Evolutionary conservation across 2,329 filamentous ascomycete genomes (phyloP).

Genomic region (Drechmeria coniospora): DNA sequence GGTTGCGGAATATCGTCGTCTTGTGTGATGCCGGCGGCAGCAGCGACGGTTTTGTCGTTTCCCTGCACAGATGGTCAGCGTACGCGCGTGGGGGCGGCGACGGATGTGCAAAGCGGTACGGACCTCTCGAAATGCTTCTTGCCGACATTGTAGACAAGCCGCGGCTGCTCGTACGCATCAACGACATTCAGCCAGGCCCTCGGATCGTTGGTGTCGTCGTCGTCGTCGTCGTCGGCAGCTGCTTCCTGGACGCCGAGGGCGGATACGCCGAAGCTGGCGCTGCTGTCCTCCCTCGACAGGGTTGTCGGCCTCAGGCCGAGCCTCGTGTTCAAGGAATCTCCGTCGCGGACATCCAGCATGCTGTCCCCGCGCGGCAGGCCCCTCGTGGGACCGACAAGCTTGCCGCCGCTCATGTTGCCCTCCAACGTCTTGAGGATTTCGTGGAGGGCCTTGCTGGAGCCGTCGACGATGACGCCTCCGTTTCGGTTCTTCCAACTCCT

Average conservation of each 20-base stretch:
- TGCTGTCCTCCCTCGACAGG: conserved; percentile 42
- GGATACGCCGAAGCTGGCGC: conserved; percentile 49
- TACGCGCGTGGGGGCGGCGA: background rate
- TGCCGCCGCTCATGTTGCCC: conserved; percentile 78
- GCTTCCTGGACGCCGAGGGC: conserved; percentile 35
- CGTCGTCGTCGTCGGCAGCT: conserved; percentile 39
- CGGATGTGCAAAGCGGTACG: conserved; percentile 4
- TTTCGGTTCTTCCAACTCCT: conserved; percentile 83
- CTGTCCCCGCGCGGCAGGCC: conserved; percentile 41
- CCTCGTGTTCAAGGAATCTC: conserved; percentile 37
- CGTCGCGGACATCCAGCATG: conserved; percentile 43
- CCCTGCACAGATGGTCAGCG: conserved; percentile 21
- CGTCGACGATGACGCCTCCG: conserved; percentile 83
- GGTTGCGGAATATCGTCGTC: conserved; percentile 71
- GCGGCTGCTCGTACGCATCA: conserved; percentile 72
- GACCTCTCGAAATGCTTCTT: conserved; percentile 88
- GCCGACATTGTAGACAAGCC: conserved; percentile 55
- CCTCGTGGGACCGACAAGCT: conserved; percentile 35
- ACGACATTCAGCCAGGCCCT: conserved; percentile 75
- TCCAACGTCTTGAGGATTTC: conserved; percentile 73
- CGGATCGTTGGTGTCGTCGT: conserved; percentile 49
- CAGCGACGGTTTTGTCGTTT: conserved; percentile 48
- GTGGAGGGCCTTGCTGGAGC: conserved; percentile 58
- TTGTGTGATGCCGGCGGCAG: conserved; percentile 69
- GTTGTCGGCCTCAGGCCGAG: conserved; percentile 33